Base-by-base conservation (phyloP, 2,329 filamentous ascomycete genomes). In the Phyllosticta citrichinensis region DNA sequence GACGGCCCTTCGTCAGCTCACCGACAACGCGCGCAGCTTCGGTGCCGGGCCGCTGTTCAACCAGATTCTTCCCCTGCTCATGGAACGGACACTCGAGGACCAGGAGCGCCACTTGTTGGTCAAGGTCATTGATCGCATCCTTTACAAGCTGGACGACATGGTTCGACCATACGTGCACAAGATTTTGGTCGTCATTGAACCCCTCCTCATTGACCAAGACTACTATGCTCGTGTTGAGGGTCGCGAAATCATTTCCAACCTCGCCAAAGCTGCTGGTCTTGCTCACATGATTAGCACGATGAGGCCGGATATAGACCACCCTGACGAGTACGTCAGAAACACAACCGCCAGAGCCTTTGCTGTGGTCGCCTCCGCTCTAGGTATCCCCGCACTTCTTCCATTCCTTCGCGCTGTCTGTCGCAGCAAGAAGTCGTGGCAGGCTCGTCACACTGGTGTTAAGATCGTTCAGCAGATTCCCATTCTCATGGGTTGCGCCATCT, bases 221-320 rank as follows among this genome's bases (percentile, higher is more conserved):
- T 99, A 99, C 77, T 99, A 99, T 74, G 94, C 95, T 52, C 88
- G 94, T 73, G 94, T 99, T 5, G 94, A 99, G 75, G 94, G 94
- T 75, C 90, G 94, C 67, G 94, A 99, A 74, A 99, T 99, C 68
- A 99, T 99, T 68, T 97, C 93, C 60, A 99, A 99, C 73, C 84
- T 99, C 56, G 89, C 89, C 72, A 99, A 99, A 76, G 94, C 94
- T 24, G 94, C 95, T 64, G 95, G 94, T 71, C 83, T 99, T 60
- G 94, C 94, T 19, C 94, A 95, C 67, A 99, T 99, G 94, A 99
- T 99, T 73, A 96, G 91, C 76, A 96, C 92, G 9, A 99, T 99
- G 94, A 84, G 94, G 69, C 95, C 94, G 0, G 94, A 99, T 82
- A 96, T 99, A 66, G 94, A 99, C 68, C 94, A 99, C 69, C 89